phyloP scores from a whole-genome alignment of 306 rosid species.

The Citrullus colocynthis region DNA sequence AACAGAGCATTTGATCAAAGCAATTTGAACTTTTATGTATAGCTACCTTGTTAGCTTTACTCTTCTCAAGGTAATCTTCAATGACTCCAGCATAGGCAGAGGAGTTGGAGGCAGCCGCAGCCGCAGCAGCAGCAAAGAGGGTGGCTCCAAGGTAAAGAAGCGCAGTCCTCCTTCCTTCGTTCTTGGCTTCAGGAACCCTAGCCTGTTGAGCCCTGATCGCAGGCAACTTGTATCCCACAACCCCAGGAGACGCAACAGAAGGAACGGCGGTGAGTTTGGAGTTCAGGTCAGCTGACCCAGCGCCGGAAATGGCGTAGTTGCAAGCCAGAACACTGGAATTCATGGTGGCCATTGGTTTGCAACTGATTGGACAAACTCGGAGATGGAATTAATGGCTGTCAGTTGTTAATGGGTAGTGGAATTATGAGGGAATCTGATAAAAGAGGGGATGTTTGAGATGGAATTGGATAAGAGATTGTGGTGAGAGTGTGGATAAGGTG shows the following conservation, averaged over 20 bases:
- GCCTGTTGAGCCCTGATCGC: constrained; percentile 50
- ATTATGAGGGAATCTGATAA: constrained; percentile 8
- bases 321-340: constrained; percentile 76
- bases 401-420: constrained; percentile 13
- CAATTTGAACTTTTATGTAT: neutral
- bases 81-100: constrained; percentile 70
- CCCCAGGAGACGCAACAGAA: constrained; percentile 21
- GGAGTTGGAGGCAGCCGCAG: constrained; percentile 27
- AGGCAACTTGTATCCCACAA: constrained; percentile 25
- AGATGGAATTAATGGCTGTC: neutral
- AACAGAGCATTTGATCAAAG: neutral
- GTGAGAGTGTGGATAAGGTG: constrained; percentile 90
- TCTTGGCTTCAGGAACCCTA: constrained; percentile 17
- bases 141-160: constrained; percentile 51
- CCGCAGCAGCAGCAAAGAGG: constrained; percentile 40
- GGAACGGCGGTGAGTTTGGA: constrained; percentile 31
- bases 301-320: constrained; percentile 50
- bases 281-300: constrained; percentile 32
- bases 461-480: constrained; percentile 31
- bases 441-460: constrained; percentile 16
- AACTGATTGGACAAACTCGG: neutral
- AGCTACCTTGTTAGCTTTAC: constrained; percentile 83
- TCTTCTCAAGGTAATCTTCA: constrained; percentile 72
- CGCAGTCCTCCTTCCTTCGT: constrained; percentile 63
- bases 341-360: constrained; percentile 53